Evolutionary conservation across 2,329 filamentous ascomycete species (phyloP), one percentile per base, ranked within the genome.

Genomic region (Fusarium euwallaceae): DNA sequence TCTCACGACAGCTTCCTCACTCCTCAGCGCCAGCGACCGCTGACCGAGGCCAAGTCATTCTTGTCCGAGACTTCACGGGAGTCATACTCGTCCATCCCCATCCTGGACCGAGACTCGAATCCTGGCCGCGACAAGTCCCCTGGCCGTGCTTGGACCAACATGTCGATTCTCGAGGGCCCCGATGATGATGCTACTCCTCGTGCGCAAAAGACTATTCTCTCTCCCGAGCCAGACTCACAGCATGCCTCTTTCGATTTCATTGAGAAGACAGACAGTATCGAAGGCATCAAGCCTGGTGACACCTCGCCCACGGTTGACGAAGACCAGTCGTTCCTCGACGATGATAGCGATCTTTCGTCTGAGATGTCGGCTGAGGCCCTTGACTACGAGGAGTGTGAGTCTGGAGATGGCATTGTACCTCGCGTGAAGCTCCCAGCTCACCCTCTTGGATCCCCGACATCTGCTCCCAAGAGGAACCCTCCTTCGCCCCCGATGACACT

Each of bases 61-160:
- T 72, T 89, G 4, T 90, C 89, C 1, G 88, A 90, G 16, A 89
- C 89, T 66, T 95, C 94, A 0, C 88, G 90, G 32, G 91, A 92
- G 60, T 96, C 94, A 0, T 95, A 95, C 80, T 92, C 90, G 43
- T 95, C 94, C 0, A 91, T 92, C 37, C 94, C 95, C 5, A 87
- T 97, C 9, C 87, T 97, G 14, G 92, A 96, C 70, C 90, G 93
- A 60, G 93, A 89, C 4, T 80, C 86, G 0, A 88, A 90, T 48
- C 87, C 90, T 71, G 86, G 82, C 1, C 82, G 78, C 9, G 86
- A 85, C 72, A 83, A 82, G 66, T 82, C 81, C 41, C 76, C 79
- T 29, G 83, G 83, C 12, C 81, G 80, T 8, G 85, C 87, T 67
- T 92, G 90, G 90, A 87, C 86, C 11, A 83, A 90, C 43, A 86